These are phyloP conservation scores for Aureobasidium sp. DNA, from an alignment of 2,329 filamentous ascomycete genomes.

Conservation along the genomic window DNA sequence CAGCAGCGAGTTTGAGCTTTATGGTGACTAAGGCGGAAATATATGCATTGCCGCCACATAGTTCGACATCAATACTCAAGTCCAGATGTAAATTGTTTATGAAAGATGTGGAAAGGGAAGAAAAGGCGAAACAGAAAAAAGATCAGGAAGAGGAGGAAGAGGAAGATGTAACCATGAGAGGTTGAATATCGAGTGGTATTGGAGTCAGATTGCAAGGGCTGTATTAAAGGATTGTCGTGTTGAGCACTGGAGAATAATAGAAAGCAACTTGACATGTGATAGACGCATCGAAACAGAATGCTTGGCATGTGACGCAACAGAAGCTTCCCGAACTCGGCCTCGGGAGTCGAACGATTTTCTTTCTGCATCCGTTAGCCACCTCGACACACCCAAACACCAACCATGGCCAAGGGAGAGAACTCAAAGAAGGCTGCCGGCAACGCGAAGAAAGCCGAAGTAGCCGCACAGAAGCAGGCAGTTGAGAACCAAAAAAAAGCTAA, in stretches of 20 bases:
- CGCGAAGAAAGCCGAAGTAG: constrained; percentile 83
- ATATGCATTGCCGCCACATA: neutral
- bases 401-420: constrained; percentile 75
- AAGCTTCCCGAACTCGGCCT: constrained; percentile 2
- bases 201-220: too few species aligned
- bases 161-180: neutral
- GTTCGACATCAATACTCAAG: neutral
- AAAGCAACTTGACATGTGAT: too few species aligned
- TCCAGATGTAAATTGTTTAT: neutral
- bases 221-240: too few species aligned
- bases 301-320: constrained; percentile 4
- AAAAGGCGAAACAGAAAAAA: neutral
- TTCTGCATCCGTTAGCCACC: neutral
- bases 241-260: too few species aligned
- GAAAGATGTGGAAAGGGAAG: neutral
- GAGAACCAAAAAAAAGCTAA: constrained; percentile 57
- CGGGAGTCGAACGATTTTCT: neutral
- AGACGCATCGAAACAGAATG: neutral
- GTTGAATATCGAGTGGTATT: too few species aligned
- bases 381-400: constrained; percentile 14
- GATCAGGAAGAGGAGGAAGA: neutral
- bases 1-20: neutral
- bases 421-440: constrained; percentile 86
- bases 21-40: neutral
- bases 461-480: constrained; percentile 66